Evolutionary conservation across 2,329 filamentous ascomycete genomes (phyloP), one percentile per base, ranked within the genome.

Genomic region (Lachnellula willkommii): DNA sequence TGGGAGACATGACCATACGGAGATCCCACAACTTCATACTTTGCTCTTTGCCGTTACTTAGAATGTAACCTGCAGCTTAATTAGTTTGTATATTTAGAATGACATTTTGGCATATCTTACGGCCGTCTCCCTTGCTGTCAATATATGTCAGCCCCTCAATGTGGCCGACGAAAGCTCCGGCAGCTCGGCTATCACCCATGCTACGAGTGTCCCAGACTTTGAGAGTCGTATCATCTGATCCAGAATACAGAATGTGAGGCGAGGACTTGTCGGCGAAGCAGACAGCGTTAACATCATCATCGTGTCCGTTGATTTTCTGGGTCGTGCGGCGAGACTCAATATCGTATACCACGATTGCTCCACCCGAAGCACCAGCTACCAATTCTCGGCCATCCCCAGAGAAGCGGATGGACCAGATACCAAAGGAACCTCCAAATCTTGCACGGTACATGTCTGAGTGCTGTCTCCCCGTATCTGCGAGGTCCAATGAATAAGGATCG

Each of bases 11-110:
- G 79, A 91, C 93, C 79, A 89, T 95, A 51, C 93, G 81, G 54
- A 96, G 71, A 70, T 99, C 94, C 94, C 94, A 99, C 0, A 99
- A 79, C 73, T 97, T 97, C 83, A 95, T 95, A 43, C 87, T 93
- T 71, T 97, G 94, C 68, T 99, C 94, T 69, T 97, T 99, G 59
- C 85, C 90, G 66, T 99, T 99, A 63, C 87, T 92, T 26, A 99
- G 81, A 8, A 97, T 88, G 70, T 97, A 97, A 55, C 68, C 68
- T 69, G 45, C 1, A 32, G 7, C 1, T 17, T 26, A 35, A 47
- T 63, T 15, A 65, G 53, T 14, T 14, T 17, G 40, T 54, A 14
- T 26, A 24, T 9, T 40, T 20, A 39, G 8, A 32, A 24, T 26
- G 4, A n/a, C 28, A 47, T 28, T 47, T 50, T 32, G 8, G 40